These are phyloP conservation scores for Gloeopeniophorella convolvens DNA, from an alignment of 768 basidiomycete genomes.

Conservation along the genomic window DNA sequence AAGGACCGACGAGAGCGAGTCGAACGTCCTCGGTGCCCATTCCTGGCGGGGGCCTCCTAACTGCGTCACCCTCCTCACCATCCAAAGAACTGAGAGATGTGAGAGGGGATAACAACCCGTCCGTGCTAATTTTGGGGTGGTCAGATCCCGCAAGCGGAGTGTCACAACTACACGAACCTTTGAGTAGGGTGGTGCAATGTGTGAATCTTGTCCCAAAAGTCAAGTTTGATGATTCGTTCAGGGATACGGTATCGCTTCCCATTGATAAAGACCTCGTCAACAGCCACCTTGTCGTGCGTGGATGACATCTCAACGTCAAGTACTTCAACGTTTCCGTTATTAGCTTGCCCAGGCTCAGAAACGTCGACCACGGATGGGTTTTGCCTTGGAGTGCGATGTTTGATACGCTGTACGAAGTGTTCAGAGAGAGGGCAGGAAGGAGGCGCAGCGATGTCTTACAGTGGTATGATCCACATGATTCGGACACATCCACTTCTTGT, in stretches of 20 bases:
- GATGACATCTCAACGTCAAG: conserved; percentile 57
- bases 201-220: conserved; percentile 86
- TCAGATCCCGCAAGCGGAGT: neutral
- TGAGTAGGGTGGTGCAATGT: conserved; percentile 1
- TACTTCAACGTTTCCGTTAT: conserved; percentile 91
- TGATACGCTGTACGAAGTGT: conserved; percentile 51
- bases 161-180: conserved; percentile 2
- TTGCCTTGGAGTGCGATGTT: conserved; percentile 73
- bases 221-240: conserved; percentile 83
- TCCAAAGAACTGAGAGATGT: conserved; percentile 23
- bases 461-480: conserved; percentile 86
- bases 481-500: conserved; percentile 99
- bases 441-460: conserved; percentile 43
- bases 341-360: conserved; percentile 62
- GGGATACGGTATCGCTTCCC: conserved; percentile 90
- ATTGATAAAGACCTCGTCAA: conserved; percentile 83
- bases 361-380: conserved; percentile 65
- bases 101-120: conserved; percentile 26
- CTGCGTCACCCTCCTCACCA: conserved; percentile 12
- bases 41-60: conserved; percentile 1
- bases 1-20: conserved; percentile 16
- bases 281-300: conserved; percentile 42
- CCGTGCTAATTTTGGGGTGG: conserved; percentile 11
- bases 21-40: conserved; percentile 19
- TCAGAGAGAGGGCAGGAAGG: conserved; percentile 12